Evolutionary conservation across 306 rosid genomes (phyloP).

Genomic region (Pyrus betulifolia): DNA sequence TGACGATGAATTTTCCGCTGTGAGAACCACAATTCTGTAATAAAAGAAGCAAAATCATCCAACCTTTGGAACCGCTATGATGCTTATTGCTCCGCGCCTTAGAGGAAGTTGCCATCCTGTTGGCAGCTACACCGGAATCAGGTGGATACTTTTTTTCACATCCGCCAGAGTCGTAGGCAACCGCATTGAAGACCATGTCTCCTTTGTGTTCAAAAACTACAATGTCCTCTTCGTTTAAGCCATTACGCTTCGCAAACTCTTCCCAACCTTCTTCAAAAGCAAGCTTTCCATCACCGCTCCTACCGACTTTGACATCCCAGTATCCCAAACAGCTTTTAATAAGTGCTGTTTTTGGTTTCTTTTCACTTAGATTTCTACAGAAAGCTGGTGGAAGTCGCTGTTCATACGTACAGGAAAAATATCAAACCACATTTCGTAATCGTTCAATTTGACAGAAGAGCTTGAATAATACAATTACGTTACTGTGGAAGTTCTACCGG

Average conservation of each 20-base stretch:
- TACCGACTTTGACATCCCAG: not conserved
- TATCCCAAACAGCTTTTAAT: not conserved
- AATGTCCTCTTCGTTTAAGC: not conserved
- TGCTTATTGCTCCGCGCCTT: not conserved
- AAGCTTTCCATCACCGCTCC: not conserved
- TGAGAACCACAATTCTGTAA: not conserved
- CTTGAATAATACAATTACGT: not conserved
- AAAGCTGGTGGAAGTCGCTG: not conserved
- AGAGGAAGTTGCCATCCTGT: not conserved
- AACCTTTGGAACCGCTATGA: not conserved
- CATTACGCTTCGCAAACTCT: not conserved
- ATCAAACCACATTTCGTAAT: not conserved
- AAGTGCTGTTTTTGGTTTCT: not conserved
- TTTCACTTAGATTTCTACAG: not conserved
- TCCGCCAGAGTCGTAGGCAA: not conserved
- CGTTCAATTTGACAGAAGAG: not conserved
- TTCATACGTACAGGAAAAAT: not conserved
- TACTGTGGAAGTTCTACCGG: not conserved
- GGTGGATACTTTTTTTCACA: not conserved
- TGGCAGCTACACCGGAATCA: not conserved
- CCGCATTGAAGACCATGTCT: not conserved
- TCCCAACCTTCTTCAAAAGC: not conserved
- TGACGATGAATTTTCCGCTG: too few relatives aligned
- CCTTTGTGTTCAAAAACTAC: not conserved
- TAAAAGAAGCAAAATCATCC: not conserved